Percentiles rank a stretch among this genome's conserved stretches.
These are phyloP conservation scores for Solanum piurae DNA, from an alignment of 257 asterid genomes.

Conservation along the genomic window DNA sequence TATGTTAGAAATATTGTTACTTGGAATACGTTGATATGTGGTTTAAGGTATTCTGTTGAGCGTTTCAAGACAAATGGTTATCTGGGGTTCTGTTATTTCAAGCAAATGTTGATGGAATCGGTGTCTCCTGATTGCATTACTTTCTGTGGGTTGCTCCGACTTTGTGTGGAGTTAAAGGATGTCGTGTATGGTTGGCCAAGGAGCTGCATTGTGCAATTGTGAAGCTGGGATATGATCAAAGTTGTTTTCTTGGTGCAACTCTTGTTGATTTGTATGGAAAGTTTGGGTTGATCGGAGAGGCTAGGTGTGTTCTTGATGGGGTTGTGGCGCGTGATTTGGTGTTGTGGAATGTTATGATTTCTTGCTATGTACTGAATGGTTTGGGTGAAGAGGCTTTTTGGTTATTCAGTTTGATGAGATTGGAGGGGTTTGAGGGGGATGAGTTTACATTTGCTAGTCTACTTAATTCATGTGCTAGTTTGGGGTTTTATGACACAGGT, in stretches of 20 bases:
- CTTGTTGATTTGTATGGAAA: constrained; percentile 25
- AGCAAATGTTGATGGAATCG: constrained; percentile 13
- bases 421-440: constrained; percentile 17
- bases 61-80: not conserved
- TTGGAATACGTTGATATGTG: constrained; percentile 16
- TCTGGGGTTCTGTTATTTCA: constrained; percentile 10
- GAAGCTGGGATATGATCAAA: constrained; percentile 13
- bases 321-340: constrained; percentile 9
- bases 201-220: constrained; percentile 13
- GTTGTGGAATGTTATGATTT: constrained; percentile 23
- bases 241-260: constrained; percentile 9
- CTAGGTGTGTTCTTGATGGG: constrained; percentile 16
- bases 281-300: constrained; percentile 16
- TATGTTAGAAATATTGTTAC: constrained; percentile 1
- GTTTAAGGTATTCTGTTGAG: not conserved
- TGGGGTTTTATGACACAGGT: constrained; percentile 3
- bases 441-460: constrained; percentile 18
- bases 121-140: constrained; percentile 20
- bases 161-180: not conserved
- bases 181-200: not conserved
- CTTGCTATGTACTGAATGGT: constrained; percentile 11
- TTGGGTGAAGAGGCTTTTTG: constrained; percentile 9
- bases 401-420: constrained; percentile 13
- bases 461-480: constrained; percentile 19
- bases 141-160: constrained; percentile 9